These are phyloP conservation scores for Cryphonectria naterciae DNA, from an alignment of 2,329 filamentous ascomycete genomes.

Conservation along the genomic window DNA sequence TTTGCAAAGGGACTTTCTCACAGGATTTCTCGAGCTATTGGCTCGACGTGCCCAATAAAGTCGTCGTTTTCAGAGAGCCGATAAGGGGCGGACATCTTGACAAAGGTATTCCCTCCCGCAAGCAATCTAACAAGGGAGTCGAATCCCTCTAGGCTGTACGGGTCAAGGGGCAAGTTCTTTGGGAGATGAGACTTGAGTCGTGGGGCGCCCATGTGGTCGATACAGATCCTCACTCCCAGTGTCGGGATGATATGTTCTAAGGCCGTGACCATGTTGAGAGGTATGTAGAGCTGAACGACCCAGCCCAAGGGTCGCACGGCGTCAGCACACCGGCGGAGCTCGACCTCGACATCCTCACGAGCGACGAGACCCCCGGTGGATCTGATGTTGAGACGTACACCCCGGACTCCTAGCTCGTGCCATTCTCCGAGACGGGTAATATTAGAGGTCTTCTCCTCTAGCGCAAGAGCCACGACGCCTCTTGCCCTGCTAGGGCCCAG, in stretches of 20 bases:
- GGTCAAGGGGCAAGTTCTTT: conserved; percentile 10
- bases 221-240: conserved; percentile 34
- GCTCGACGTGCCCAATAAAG: conserved; percentile 32
- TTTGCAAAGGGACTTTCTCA: background rate
- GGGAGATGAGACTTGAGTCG: conserved; percentile 24
- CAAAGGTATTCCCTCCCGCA: conserved; percentile 30
- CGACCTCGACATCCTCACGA: conserved; percentile 32
- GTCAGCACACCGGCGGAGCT: conserved; percentile 33
- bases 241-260: conserved; percentile 33
- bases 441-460: conserved; percentile 30
- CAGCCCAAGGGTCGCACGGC: conserved; percentile 35
- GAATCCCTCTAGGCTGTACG: conserved; percentile 27
- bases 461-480: conserved; percentile 38
- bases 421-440: conserved; percentile 33
- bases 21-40: conserved; percentile 30
- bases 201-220: conserved; percentile 36
- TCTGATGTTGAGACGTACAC: conserved; percentile 39
- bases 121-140: conserved; percentile 25
- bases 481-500: conserved; percentile 33
- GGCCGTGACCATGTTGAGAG: conserved; percentile 32
- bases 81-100: conserved; percentile 37
- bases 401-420: conserved; percentile 37
- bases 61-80: conserved; percentile 32
- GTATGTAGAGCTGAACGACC: conserved; percentile 39
- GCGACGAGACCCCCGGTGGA: conserved; percentile 32